phyloP scores from a whole-genome alignment of 306 rosid species.

The Calophaca sinica region DNA sequence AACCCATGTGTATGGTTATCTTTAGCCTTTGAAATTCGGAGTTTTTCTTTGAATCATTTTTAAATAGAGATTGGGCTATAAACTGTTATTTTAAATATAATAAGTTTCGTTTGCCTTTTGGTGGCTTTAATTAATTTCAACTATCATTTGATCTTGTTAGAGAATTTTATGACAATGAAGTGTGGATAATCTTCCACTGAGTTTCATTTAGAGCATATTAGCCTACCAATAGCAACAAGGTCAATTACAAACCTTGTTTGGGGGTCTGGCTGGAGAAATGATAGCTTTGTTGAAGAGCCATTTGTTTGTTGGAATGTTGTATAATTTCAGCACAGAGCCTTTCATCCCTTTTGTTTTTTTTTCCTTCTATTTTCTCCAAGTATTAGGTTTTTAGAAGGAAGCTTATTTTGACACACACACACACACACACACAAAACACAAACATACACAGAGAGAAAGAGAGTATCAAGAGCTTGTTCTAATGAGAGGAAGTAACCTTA shows the following conservation, averaged over 20 bases:
- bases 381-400: slow-evolving; percentile 1
- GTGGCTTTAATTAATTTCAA: slow-evolving; percentile 20
- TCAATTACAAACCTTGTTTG: slow-evolving; percentile 8
- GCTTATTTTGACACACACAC: background rate
- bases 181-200: slow-evolving; percentile 11
- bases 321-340: slow-evolving; percentile 6
- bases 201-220: slow-evolving; percentile 30
- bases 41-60: background rate
- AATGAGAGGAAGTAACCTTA: no score
- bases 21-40: slow-evolving; percentile 7
- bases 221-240: slow-evolving; percentile 25
- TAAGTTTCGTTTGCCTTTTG: slow-evolving; percentile 12
- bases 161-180: slow-evolving; percentile 28
- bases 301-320: slow-evolving; percentile 1
- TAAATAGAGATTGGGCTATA: slow-evolving; percentile 7
- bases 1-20: slow-evolving; percentile 84
- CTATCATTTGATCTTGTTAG: slow-evolving; percentile 22
- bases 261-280: slow-evolving; percentile 20
- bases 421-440: no score
- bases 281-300: slow-evolving; percentile 8
- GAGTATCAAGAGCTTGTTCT: no score
- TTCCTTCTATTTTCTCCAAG: background rate
- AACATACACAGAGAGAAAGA: no score
- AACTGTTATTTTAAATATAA: background rate
- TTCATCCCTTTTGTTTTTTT: background rate